Evolutionary conservation across 208 protist species (phyloP), one percentile per base, ranked within the genome.

Genomic region (Crithidia thermophila): DNA sequence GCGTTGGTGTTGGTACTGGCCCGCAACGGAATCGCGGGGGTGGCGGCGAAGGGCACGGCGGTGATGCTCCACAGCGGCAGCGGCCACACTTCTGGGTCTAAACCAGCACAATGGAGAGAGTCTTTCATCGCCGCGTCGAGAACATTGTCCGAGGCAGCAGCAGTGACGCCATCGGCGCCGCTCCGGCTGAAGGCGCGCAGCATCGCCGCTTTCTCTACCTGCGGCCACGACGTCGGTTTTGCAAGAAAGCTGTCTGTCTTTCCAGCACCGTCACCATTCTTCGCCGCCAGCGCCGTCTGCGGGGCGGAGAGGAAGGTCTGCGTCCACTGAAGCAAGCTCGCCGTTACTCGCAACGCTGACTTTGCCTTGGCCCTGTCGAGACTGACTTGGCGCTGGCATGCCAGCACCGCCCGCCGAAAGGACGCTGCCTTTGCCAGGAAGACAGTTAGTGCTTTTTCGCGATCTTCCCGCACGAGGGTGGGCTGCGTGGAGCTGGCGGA

Each of bases 31-130:
- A 70, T 10, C 20, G 64, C 39, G n/a, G 72, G 72, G 31, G 67
- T 18, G 5, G 64, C 31, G 11, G 64, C 56, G 42, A 71, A 42
- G 7, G 72, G 57, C 50, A 67, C 43, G 16, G 63, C 46, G 6
- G 63, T 23, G 20, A 72, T 49, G 7, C n/a, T 30, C 57, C 56
- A 71, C 45, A 68, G 30, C 4, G 69, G 69, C 13, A 75, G 21
- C 9, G 69, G 69, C 61, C 69, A 75, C 33, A 20, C 30, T 21
- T 18, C 34, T 34, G 28, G 33, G n/a, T 40, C 34, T n/a, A 46
- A 46, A 21, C 37, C 14, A 13, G 4, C 16, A 9, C 10, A 16
- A 0, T 20, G 55, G 1, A 66, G n/a, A 18, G 60, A 52, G 21
- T 33, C 11, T 13, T 31, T 42, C 33, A 43, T 46, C 4, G 7